Conservation (phyloP, 2,329 filamentous ascomycete genomes). For the Zasmidium citrigriseum region DNA sequence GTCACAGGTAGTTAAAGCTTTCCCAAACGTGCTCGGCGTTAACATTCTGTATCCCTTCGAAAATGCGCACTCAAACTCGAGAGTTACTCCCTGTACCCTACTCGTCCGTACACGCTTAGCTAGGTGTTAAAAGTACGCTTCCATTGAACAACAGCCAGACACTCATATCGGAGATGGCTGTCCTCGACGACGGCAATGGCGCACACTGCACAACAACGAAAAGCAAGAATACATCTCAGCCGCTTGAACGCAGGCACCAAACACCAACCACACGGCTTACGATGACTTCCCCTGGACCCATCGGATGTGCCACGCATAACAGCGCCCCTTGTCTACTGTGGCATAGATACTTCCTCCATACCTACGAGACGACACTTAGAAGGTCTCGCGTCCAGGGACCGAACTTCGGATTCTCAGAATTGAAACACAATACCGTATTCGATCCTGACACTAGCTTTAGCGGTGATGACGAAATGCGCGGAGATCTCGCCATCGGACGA, state of each 20-base stretch:
- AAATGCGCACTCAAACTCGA: too few relatives aligned
- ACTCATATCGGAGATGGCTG: background rate
- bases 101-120: background rate
- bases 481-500: conserved; percentile 15
- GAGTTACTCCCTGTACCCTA: too few relatives aligned
- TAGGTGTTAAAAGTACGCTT: background rate
- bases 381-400: conserved; percentile 30
- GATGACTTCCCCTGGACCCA: conserved; percentile 31
- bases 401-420: conserved; percentile 23
- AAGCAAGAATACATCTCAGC: conserved; percentile 27
- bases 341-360: conserved; percentile 31
- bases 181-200: conserved; percentile 22
- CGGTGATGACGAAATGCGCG: conserved; percentile 16
- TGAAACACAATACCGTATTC: conserved; percentile 22
- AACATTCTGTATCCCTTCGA: too few relatives aligned
- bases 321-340: conserved; percentile 28
- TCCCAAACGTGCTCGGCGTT: too few relatives aligned
- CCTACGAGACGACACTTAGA: conserved; percentile 27
- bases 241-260: conserved; percentile 20
- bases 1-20: too few relatives aligned
- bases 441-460: conserved; percentile 19
- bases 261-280: conserved; percentile 19
- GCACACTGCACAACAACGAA: conserved; percentile 18
- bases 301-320: conserved; percentile 16
- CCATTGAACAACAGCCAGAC: background rate